Conservation (phyloP, 2,329 filamentous ascomycete genomes). For the Septoria linicola region DNA sequence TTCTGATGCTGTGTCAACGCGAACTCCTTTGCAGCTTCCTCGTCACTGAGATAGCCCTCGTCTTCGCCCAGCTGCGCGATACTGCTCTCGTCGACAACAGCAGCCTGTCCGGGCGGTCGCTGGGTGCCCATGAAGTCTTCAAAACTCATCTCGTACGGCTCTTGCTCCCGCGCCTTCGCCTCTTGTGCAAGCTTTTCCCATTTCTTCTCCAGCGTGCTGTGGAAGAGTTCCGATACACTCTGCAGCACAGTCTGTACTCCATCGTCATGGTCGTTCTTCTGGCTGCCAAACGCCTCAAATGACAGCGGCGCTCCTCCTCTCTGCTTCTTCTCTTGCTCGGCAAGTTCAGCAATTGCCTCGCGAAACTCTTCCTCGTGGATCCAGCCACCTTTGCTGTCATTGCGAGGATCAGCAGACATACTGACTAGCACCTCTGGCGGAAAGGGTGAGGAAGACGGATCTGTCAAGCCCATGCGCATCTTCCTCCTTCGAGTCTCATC, state of each 20-base stretch:
- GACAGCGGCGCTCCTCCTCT: constrained; percentile 45
- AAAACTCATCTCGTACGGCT: constrained; percentile 13
- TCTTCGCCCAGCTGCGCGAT: constrained; percentile 51
- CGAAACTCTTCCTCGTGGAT: constrained; percentile 86
- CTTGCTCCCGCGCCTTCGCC: constrained; percentile 14
- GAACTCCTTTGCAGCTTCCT: constrained; percentile 41
- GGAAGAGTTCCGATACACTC: constrained; percentile 84
- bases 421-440: constrained; percentile 77
- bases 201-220: constrained; percentile 42
- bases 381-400: constrained; percentile 76
- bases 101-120: constrained; percentile 23
- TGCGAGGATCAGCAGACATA: constrained; percentile 80
- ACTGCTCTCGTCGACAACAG: constrained; percentile 65
- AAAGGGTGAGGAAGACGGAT: constrained; percentile 72
- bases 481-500: constrained; percentile 82
- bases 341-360: constrained; percentile 62
- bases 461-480: constrained; percentile 63
- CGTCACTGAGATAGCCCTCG: constrained; percentile 44
- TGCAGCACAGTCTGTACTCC: constrained; percentile 73
- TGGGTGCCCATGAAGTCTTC: constrained; percentile 1
- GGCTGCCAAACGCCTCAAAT: constrained; percentile 67
- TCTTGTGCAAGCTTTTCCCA: constrained; percentile 10
- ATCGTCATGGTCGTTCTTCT: constrained; percentile 51
- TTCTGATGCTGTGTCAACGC: constrained; percentile 35
- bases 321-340: constrained; percentile 61